phyloP scores from a whole-genome alignment of 352 stramenopile species.

The Blastocystis hominis region DNA sequence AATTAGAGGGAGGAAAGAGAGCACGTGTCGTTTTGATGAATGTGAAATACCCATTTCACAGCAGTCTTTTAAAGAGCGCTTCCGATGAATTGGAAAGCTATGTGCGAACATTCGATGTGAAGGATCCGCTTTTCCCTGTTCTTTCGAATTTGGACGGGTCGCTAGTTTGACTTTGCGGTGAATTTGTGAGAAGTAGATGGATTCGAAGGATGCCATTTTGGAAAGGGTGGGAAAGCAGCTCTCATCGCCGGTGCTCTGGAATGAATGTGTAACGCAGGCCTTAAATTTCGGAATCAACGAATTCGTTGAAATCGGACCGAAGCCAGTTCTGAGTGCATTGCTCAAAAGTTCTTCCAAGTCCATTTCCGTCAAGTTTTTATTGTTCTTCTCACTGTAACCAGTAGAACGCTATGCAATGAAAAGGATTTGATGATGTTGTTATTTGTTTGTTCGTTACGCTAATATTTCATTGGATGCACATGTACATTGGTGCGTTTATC shows the following conservation, averaged over 20 bases:
- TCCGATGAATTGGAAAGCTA: neutral
- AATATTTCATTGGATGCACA: no score
- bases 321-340: neutral
- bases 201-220: neutral
- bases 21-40: neutral
- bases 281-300: neutral
- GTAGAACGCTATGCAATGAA: no score
- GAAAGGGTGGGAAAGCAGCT: neutral
- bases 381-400: no score
- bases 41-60: conserved; percentile 7
- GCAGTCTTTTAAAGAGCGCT: neutral
- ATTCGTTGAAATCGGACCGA: conserved; percentile 21
- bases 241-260: neutral
- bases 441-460: no score
- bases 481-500: no score
- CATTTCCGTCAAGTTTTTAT: no score
- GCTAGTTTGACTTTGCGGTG: neutral
- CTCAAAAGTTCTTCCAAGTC: neutral
- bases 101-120: neutral
- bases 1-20: neutral
- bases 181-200: neutral
- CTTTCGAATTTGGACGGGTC: neutral
- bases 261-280: neutral
- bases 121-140: neutral
- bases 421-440: no score